Conservation (phyloP, 1,139 yeast species). For the Candida labiduridarum region DNA sequence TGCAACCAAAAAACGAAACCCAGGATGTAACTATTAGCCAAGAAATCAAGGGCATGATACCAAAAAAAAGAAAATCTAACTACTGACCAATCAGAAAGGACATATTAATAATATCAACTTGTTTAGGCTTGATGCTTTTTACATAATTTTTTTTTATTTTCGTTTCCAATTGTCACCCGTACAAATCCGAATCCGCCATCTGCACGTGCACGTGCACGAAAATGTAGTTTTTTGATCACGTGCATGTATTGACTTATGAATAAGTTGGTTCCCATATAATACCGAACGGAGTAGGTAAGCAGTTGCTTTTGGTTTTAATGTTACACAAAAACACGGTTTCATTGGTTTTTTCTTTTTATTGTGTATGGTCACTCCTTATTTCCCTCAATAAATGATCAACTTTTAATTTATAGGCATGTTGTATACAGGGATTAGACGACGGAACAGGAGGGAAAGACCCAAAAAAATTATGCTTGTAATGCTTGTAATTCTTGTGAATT, state of each 20-base stretch:
- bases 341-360: not conserved
- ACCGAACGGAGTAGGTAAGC: not conserved
- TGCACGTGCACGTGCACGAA: not conserved
- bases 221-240: not conserved
- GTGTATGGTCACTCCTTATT: not conserved
- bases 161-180: no score
- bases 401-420: no score
- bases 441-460: no score
- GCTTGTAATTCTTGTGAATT: no score
- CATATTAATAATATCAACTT: not conserved
- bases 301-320: no score
- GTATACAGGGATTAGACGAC: no score
- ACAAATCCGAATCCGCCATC: no score
- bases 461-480: no score
- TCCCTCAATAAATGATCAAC: no score
- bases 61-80: not conserved
- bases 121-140: not conserved
- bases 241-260: no score
- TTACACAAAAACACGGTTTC: not conserved
- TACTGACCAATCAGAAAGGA: conserved; percentile 4
- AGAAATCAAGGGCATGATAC: no score
- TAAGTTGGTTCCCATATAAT: not conserved
- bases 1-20: not conserved
- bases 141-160: not conserved
- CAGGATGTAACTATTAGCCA: not conserved